Evolutionary conservation across 345 rosid genomes (phyloP), one percentile per base, ranked within the genome.

Genomic region (Viola odorata): DNA sequence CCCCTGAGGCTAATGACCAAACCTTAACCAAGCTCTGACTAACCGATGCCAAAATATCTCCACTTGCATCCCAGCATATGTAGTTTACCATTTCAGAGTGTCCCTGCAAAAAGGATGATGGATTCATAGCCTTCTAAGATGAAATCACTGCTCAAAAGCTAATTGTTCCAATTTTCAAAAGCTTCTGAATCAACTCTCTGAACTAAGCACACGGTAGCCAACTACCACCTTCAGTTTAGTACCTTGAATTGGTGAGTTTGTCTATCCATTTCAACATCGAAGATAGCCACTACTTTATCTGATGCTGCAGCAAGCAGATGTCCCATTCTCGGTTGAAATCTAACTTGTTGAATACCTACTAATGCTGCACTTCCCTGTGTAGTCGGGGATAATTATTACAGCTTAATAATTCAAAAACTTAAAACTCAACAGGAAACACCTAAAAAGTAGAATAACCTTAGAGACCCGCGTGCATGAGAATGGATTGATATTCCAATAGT

Each of bases 41-140:
- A n/a, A 84, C 87, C 23, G 94, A 80, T 51, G 94, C 94, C 74
- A 86, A 61, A 60, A 60, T 63, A 62, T 84, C 87, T 68, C 94
- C 89, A 57, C 2, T 70, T 50, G 81, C 73, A 65, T 84, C 83
- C 94, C 94, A 86, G 63, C 82, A 80, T 16, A 84, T 73, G 66
- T 74, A 84, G 68, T 77, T 77, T 42, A 84, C 80, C 76, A 77
- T 73, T 54, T 82, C 83, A 14, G 76, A 54, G 37, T 84, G 92
- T 37, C 87, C 89, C 92, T 84, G 75, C 23, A 66, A 36, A 45
- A 9, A 64, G 14, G 36, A 23, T 44, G n/a, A 50, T 50, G 23
- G 12, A n/a, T 23, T 23, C 3, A 6, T 37, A 53, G 37, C 48
- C 6, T 37, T 38, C 12, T 7, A 50, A 4, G 12, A 40, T 11